Conservation (phyloP, 371 early-diverging fungal genomes). For the Mortierella sp. region DNA sequence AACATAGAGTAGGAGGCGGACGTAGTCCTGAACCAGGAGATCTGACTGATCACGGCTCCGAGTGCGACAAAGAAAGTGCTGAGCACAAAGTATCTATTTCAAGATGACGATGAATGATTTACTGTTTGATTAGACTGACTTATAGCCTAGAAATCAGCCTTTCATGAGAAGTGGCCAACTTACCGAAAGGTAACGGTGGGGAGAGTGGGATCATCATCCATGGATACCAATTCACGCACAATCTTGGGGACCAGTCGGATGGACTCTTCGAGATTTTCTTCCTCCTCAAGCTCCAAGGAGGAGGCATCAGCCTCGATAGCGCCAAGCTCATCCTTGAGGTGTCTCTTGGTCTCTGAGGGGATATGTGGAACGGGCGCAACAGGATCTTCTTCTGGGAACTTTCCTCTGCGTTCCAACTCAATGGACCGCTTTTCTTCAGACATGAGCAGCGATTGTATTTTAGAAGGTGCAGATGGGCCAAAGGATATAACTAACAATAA, state of each 20-base stretch:
- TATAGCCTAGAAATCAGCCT: too few relatives aligned
- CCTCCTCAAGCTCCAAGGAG: conserved; percentile 44
- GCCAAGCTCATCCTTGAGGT: conserved; percentile 33
- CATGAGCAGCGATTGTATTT: conserved; percentile 1
- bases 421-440: conserved; percentile 5
- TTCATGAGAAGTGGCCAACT: not conserved
- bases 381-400: conserved; percentile 39
- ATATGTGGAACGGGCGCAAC: conserved; percentile 47
- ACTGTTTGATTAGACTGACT: too few relatives aligned
- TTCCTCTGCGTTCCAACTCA: conserved; percentile 10
- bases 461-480: not conserved
- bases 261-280: conserved; percentile 46
- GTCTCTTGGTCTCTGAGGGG: conserved; percentile 29
- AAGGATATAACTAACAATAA: not conserved
- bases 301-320: conserved; percentile 31
- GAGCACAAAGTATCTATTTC: conserved; percentile 47
- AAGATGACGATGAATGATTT: too few relatives aligned
- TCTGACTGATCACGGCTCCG: conserved; percentile 53
- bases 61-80: conserved; percentile 50
- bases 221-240: conserved; percentile 53
- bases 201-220: conserved; percentile 53
- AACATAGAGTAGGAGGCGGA: conserved; percentile 55
- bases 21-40: conserved; percentile 55
- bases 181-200: conserved; percentile 56
- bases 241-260: conserved; percentile 51